Evolutionary conservation across 257 asterid genomes (phyloP).

Genomic region (Apocynum venetum): DNA sequence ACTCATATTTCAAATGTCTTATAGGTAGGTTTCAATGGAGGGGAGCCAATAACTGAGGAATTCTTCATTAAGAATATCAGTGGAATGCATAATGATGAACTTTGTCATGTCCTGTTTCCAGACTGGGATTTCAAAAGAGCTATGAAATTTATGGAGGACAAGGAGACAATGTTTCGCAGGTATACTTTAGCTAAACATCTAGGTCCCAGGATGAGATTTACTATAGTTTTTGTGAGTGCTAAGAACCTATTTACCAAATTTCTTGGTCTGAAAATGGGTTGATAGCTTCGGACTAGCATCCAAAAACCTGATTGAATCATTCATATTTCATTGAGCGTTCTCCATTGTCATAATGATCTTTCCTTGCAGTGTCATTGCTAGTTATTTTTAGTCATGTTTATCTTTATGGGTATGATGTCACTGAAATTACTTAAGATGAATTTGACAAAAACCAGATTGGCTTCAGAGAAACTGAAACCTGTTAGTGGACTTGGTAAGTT

Average conservation of each 20-base stretch:
- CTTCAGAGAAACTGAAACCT: slow-evolving; percentile 46
- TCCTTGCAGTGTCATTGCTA: not conserved
- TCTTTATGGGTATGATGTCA: not conserved
- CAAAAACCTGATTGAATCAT: not conserved
- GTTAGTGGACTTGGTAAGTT: slow-evolving; percentile 55
- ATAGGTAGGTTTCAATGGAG: slow-evolving; percentile 74
- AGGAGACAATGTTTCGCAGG: slow-evolving; percentile 82
- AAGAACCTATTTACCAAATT: not conserved
- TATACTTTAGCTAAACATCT: slow-evolving; percentile 5
- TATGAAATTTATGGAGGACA: slow-evolving; percentile 53
- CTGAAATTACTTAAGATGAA: not conserved
- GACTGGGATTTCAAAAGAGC: slow-evolving; percentile 67
- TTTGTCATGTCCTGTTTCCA: slow-evolving; percentile 53
- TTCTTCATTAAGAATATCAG: slow-evolving; percentile 55
- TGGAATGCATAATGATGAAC: slow-evolving; percentile 80
- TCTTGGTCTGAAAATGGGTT: not conserved
- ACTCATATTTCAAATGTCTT: not conserved
- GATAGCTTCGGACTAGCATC: not conserved
- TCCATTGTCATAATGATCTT: not conserved
- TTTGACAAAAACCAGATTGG: slow-evolving; percentile 42
- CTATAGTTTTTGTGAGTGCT: not conserved
- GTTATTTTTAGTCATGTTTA: not conserved
- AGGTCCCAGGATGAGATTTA: not conserved
- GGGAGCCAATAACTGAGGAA: slow-evolving; percentile 68
- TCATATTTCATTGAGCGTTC: not conserved